These are phyloP conservation scores for Colletotrichum ledebouriae DNA, from an alignment of 2,329 filamentous ascomycete genomes.

Conservation along the genomic window DNA sequence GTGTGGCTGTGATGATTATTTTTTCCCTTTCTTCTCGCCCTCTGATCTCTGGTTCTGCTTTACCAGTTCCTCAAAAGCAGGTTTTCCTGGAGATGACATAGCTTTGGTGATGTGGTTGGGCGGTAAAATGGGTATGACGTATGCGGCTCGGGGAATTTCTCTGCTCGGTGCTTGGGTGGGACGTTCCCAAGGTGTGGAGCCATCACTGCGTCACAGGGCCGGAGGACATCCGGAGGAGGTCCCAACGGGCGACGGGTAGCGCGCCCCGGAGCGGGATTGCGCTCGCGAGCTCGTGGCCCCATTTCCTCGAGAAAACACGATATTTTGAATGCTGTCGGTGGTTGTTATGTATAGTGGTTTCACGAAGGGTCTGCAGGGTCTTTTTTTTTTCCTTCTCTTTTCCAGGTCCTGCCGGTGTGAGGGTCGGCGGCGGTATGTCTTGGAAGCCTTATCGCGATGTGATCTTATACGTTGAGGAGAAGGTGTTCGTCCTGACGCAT, in stretches of 20 bases:
- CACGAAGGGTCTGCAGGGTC: slow-evolving; percentile 34
- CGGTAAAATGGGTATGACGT: slow-evolving; percentile 28
- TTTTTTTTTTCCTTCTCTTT: background rate
- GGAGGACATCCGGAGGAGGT: background rate
- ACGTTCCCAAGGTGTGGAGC: slow-evolving; percentile 26
- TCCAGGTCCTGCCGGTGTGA: background rate
- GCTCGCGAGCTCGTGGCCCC: slow-evolving; percentile 7
- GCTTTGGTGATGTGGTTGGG: slow-evolving; percentile 7
- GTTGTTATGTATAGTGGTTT: slow-evolving; percentile 14
- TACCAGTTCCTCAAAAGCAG: slow-evolving; percentile 24
- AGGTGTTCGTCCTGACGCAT: slow-evolving; percentile 14
- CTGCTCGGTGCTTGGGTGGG: slow-evolving; percentile 4
- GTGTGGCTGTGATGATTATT: slow-evolving; percentile 32
- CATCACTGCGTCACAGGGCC: slow-evolving; percentile 31
- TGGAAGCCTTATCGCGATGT: slow-evolving; percentile 7
- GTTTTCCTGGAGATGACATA: slow-evolving; percentile 37
- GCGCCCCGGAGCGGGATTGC: slow-evolving; percentile 28
- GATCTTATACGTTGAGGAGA: slow-evolving; percentile 4
- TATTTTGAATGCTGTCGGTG: slow-evolving; percentile 12
- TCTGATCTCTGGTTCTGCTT: too few relatives aligned
- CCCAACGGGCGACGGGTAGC: slow-evolving; percentile 27
- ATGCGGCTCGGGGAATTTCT: slow-evolving; percentile 36
- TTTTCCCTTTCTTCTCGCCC: background rate
- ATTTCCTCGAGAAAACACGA: background rate
- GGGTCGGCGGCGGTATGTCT: slow-evolving; percentile 9